These are phyloP conservation scores for Globisporangium middletonii DNA, from an alignment of 352 stramenopile species.

Conservation along the genomic window DNA sequence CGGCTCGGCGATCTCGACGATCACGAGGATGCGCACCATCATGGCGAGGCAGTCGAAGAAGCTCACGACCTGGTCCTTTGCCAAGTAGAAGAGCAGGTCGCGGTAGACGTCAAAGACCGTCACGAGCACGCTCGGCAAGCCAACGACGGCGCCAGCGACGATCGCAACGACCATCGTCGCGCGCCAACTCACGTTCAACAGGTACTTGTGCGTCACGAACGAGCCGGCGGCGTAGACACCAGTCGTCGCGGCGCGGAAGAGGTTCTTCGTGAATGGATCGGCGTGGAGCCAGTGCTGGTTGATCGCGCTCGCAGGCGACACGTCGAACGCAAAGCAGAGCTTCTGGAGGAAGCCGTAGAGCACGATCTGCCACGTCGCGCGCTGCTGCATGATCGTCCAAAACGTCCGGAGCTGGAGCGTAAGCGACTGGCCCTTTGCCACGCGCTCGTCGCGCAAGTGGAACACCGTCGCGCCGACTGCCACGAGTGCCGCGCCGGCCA, in stretches of 20 bases:
- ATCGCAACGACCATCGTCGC: constrained; percentile 43
- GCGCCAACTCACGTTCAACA: constrained; percentile 62
- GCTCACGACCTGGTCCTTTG: constrained; percentile 35
- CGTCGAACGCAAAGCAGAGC: constrained; percentile 52
- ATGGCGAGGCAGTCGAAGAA: constrained; percentile 66
- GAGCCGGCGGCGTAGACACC: constrained; percentile 49
- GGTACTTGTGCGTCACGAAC: constrained; percentile 42
- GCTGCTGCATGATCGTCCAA: constrained; percentile 49
- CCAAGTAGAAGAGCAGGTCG: constrained; percentile 60
- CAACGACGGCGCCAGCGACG: constrained; percentile 29
- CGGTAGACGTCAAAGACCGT: constrained; percentile 60
- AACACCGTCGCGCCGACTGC: constrained; percentile 33
- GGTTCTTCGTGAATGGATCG: constrained; percentile 52
- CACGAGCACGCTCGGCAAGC: constrained; percentile 28
- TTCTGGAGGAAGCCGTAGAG: constrained; percentile 69
- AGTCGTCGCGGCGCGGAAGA: constrained; percentile 52
- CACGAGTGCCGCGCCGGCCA: constrained; percentile 24
- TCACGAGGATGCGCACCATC: constrained; percentile 73
- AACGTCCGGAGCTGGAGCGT: constrained; percentile 37
- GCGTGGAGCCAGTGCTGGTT: constrained; percentile 56
- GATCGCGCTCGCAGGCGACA: constrained; percentile 43
- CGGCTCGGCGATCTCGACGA: constrained; percentile 30
- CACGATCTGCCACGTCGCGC: constrained; percentile 67
- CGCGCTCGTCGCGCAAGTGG: constrained; percentile 32
- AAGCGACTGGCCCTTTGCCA: constrained; percentile 16